Evolutionary conservation across 805 yeast genomes (phyloP), one percentile per base, ranked within the genome.

Genomic region (Candida ipomoeae): DNA sequence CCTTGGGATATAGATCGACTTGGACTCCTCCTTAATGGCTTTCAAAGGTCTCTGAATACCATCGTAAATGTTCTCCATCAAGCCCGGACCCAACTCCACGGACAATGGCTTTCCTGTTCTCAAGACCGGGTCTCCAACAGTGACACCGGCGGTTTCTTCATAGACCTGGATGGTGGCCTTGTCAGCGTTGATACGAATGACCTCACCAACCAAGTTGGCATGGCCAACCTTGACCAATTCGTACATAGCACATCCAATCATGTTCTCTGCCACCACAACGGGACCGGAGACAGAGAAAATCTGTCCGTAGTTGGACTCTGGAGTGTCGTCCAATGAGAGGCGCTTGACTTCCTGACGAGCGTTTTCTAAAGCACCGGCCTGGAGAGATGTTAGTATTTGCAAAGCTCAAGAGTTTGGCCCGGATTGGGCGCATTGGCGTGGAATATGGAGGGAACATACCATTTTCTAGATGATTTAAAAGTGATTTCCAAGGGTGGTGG

Each of bases 231-330:
- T 90, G 65, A 92, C 99, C 72, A 94, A 80, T 70, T 94, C 99
- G 80, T 94, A 92, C 99, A 94, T 94, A 63, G 98, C 97, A 82
- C 97, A 89, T 56, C 99, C 99, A 73, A 91, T 88, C 98, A 94
- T 90, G 77, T 94, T 87, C 73, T 94, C 98, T 45, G 99, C 99
- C 44, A 94, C 85, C 48, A 94, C 87, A 62, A 94, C 99, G 26
- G 99, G 98, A 64, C 99, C 99, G 18, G 98, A 91, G 45, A 94
- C 97, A 32, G 97, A 89, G 75, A 83, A 91, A 63, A 94, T 87
- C 59, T 80, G 84, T 50, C 96, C 99, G 69, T 88, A 89, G 58
- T 84, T 84, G 49, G 86, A 79, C 71, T 92, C 97, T 32, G 73
- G 78, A 48, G 75, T 76, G 57, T 70, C 77, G 63, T 88, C 92